Evolutionary conservation across 441 rosid genomes (phyloP).

Genomic region (Brassica hybrid): DNA sequence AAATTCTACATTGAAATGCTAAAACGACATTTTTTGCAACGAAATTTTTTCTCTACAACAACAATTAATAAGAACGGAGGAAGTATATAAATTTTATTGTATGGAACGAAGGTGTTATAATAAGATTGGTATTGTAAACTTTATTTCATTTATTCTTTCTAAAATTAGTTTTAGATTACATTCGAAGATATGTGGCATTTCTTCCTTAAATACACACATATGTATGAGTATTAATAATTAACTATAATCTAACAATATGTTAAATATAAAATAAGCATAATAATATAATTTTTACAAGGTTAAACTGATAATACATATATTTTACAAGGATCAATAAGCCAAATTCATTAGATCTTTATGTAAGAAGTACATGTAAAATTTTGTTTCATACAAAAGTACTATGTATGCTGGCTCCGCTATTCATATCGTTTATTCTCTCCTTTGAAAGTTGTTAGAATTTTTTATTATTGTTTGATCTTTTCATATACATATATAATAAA

Average conservation of each 20-base stretch:
- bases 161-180: background rate
- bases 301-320: background rate
- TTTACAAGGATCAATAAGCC: background rate
- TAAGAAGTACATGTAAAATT: background rate
- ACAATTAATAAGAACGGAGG: too few species aligned
- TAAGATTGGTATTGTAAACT: background rate
- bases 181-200: background rate
- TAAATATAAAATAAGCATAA: background rate
- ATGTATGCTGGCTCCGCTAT: background rate
- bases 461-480: constrained; percentile 1
- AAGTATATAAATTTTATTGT: background rate
- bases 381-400: background rate
- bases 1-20: too few species aligned
- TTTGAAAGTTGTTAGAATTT: background rate
- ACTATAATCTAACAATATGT: background rate
- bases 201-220: background rate
- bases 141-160: background rate
- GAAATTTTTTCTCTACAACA: too few species aligned
- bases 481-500: background rate
- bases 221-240: background rate
- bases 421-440: background rate
- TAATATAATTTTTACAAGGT: background rate
- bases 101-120: background rate
- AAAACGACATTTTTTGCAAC: too few species aligned
- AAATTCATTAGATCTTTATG: background rate